Evolutionary conservation across 1,139 yeast species (phyloP).

Genomic region (Meyerozyma elateridarum): DNA sequence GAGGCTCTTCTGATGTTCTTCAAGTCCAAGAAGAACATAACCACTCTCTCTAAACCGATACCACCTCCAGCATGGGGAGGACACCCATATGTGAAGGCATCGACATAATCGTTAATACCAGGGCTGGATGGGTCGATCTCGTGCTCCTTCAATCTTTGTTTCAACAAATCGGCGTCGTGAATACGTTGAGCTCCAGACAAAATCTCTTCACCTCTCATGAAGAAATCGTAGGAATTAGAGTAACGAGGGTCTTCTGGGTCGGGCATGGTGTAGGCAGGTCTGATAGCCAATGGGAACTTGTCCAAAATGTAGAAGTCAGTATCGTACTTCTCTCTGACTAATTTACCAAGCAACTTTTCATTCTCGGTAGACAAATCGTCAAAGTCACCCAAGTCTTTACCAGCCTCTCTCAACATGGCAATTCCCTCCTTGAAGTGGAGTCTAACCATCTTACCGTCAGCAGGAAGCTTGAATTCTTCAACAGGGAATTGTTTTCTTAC

Average conservation of each 20-base stretch:
- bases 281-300: constrained; percentile 91
- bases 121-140: constrained; percentile 77
- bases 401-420: constrained; percentile 74
- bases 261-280: constrained; percentile 99
- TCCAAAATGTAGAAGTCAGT: constrained; percentile 97
- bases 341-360: constrained; percentile 86
- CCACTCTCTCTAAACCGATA: constrained; percentile 96
- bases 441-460: constrained; percentile 84
- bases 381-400: constrained; percentile 75
- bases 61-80: constrained; percentile 99
- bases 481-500: constrained; percentile 96
- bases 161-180: constrained; percentile 83
- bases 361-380: constrained; percentile 93
- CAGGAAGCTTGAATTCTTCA: constrained; percentile 92
- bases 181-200: constrained; percentile 98
- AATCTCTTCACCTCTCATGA: constrained; percentile 99
- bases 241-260: constrained; percentile 87
- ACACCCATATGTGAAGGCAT: constrained; percentile 91
- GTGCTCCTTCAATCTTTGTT: constrained; percentile 75
- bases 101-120: constrained; percentile 86
- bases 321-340: constrained; percentile 89
- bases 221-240: constrained; percentile 95
- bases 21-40: constrained; percentile 94
- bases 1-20: constrained; percentile 97
- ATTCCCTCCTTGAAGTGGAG: constrained; percentile 90